Conservation (phyloP, 2,329 filamentous ascomycete genomes). For the Colletotrichum cereale region DNA sequence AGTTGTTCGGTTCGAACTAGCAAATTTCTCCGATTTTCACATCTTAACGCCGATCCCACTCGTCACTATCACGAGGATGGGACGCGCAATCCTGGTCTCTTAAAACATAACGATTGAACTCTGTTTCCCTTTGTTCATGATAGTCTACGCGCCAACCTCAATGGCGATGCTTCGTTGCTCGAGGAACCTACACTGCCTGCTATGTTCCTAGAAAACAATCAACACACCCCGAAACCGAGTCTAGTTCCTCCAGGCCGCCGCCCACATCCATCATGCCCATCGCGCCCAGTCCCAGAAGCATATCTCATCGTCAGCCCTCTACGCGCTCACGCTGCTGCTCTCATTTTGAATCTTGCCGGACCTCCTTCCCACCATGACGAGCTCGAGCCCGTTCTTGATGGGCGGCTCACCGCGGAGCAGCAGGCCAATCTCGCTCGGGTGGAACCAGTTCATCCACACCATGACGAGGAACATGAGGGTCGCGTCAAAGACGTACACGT, state of each 20-base stretch:
- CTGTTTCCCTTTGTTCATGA: fast-evolving
- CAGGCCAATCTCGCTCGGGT: constrained; percentile 37
- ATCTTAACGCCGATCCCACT: too few species aligned
- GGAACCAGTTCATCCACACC: constrained; percentile 43
- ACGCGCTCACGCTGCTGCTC: constrained; percentile 27
- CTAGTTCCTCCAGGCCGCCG: too few species aligned
- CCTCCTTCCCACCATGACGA: constrained; percentile 13
- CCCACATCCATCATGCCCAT: neutral
- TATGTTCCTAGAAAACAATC: neutral
- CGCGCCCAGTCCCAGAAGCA: neutral
- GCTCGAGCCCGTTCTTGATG: constrained; percentile 35
- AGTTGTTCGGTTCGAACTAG: too few species aligned
- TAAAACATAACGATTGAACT: too few species aligned
- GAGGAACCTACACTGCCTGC: neutral
- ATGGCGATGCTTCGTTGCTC: neutral
- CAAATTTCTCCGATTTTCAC: too few species aligned
- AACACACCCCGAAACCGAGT: neutral
- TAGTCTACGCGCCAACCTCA: neutral
- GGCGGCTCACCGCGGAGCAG: constrained; percentile 32
- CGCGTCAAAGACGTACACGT: constrained; percentile 60
- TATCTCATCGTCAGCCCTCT: neutral
- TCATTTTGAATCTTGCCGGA: constrained; percentile 19
- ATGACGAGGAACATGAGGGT: constrained; percentile 57
- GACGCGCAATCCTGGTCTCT: neutral
- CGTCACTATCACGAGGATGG: too few species aligned